Conservation (phyloP, 2,329 filamentous ascomycete species). For the Parastagonospora avenae region DNA sequence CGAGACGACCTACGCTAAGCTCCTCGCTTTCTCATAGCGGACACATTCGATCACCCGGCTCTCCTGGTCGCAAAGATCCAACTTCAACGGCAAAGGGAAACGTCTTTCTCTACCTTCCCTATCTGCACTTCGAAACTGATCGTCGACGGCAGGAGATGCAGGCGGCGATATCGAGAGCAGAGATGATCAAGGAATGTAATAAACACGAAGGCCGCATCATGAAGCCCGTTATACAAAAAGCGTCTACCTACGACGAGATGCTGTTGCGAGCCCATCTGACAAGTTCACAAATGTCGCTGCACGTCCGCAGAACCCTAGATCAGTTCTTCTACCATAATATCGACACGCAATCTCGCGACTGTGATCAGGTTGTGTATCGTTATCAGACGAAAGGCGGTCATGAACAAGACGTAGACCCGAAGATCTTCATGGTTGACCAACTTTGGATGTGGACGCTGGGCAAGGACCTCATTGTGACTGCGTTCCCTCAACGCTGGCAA, state of each 20-base stretch:
- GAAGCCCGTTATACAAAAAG: constrained; percentile 26
- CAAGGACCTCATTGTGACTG: constrained; percentile 64
- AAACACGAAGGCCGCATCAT: constrained; percentile 17
- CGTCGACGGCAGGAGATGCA: constrained; percentile 62
- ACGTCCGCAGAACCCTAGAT: constrained; percentile 67
- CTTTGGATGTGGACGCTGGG: constrained; percentile 69
- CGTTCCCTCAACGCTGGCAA: constrained; percentile 63
- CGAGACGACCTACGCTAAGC: constrained; percentile 24
- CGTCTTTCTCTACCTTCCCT: constrained; percentile 64
- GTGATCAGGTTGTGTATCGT: constrained; percentile 68
- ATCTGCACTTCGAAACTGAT: constrained; percentile 68
- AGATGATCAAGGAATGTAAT: constrained; percentile 26
- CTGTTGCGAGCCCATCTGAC: constrained; percentile 56
- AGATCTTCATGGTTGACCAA: constrained; percentile 72
- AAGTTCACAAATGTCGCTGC: constrained; percentile 54
- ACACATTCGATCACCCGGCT: constrained; percentile 41
- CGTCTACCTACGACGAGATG: constrained; percentile 51
- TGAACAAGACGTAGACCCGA: constrained; percentile 53
- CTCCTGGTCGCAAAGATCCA: constrained; percentile 41
- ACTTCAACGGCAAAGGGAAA: constrained; percentile 40
- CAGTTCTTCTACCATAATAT: constrained; percentile 71
- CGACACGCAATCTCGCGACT: constrained; percentile 64
- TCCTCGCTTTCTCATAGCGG: constrained; percentile 33
- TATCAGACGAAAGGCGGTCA: constrained; percentile 54
- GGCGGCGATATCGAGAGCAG: constrained; percentile 53